Base-by-base conservation (phyloP, 768 basidiomycete genomes). In the Boletus insuetus region DNA sequence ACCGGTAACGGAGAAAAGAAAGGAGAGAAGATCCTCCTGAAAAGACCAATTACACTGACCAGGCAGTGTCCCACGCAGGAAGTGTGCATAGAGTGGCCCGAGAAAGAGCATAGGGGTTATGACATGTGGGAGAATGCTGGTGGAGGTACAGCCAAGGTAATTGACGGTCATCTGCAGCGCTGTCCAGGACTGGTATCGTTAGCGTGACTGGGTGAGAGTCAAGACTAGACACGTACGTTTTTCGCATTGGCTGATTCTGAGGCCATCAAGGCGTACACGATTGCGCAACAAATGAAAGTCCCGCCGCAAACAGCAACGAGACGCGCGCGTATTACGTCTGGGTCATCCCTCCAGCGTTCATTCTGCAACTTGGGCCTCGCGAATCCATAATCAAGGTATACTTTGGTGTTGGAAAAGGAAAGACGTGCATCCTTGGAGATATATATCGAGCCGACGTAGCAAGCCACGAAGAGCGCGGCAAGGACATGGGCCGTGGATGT, bases 361-460 rank as follows among this genome's bases (percentile, higher is more conserved):
- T 77, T 64, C 26, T 53, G 61, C 48, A 74, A 59, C 58, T 70
- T 73, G 46, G 57, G 70, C 44, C 69, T 60, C 29, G 59, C 65
- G 37, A 66, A 69, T 55, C 66, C 70, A 53, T 56, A 67, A 43
- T 61, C 57, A 54, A 58, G 62, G 29, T 51, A 52, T 51, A 53
- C 59, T 53, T 66, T 62, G 45, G 73, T 60, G 31, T 68, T 64
- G 46, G 77, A 65, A 66, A 82, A 83, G 11, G 76, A 78, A 31
- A 86, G 74, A 41, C 89, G 79, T 12, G 84, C 77, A 58, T 80
- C 75, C 66, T 84, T 88, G 32, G 79, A 85, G 54, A 91, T 63
- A 72, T 96, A 96, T 38, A 96, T 77, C 7, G 88, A 89, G 13
- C 88, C 90, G 49, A 97, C 92, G 63, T 95, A 97, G 49, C 79